Evolutionary conservation across 2,329 filamentous ascomycete species (phyloP), one percentile per base, ranked within the genome.

Genomic region (Pseudocercospora vitis): DNA sequence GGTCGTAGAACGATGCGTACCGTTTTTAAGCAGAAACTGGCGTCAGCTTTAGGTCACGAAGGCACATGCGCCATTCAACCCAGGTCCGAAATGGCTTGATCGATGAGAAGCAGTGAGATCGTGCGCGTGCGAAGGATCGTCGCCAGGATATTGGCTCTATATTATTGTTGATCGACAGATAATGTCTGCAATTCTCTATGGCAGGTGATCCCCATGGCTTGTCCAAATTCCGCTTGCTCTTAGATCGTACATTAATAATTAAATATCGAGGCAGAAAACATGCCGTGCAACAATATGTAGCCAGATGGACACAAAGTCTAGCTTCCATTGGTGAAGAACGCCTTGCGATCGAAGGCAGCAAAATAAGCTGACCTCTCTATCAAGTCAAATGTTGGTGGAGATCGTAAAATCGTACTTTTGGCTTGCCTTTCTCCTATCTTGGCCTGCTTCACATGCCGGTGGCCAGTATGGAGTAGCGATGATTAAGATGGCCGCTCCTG

Each of bases 371-470:
- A 16, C 37, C 3, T 40, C 37, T 16, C 37, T 40, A 40, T 40
- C 37, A 24, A n/a, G n/a, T 24, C 14, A 9, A 23, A 11, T 16
- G 26, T 29, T 11, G n/a, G 23, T 40, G 2, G 4, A n/a, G 6
- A 40, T 42, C 37, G 37, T 42, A 4, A 42, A 42, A 11, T 42
- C 37, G 37, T 42, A 11, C 37, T 42, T 42, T 37, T 42, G n/a
- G 3, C 21, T 23, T 42, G 37, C 37, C 37, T 18, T 42, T 18
- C 37, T 42, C 16, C 14, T 4, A 42, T 23, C 19, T 21, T 21
- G 37, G 21, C 19, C 33, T 42, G 19, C 3, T 42, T 12, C n/a
- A 8, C 24, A 12, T 42, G 14, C 37, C 19, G 37, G 37, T 42
- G 37, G 18, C 37, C n/a, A n/a, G 37, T 42, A 42, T 24, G 11